Evolutionary conservation across 2,329 filamentous ascomycete genomes (phyloP).

Genomic region (Gliomastix tumulicola): DNA sequence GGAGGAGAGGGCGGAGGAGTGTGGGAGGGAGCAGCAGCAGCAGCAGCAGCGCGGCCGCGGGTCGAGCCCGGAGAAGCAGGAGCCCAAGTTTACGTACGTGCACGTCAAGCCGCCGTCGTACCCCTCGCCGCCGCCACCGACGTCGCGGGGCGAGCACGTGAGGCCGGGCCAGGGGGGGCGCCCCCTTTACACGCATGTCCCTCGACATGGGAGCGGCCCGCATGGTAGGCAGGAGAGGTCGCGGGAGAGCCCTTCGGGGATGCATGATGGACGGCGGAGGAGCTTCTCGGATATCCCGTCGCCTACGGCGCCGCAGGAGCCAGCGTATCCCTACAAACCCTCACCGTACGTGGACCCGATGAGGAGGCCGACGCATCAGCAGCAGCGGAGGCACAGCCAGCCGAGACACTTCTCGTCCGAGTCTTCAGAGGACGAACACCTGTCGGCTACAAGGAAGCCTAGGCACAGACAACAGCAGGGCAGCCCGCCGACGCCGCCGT

Average conservation of each 20-base stretch:
- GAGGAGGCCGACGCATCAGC: conserved; percentile 15
- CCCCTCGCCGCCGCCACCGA: conserved; percentile 1
- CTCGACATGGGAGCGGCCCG: conserved; percentile 13
- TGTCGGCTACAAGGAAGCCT: no score
- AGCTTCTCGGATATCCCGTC: conserved; percentile 45
- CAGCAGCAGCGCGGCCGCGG: no score
- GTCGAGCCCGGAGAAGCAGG: conserved; percentile 12
- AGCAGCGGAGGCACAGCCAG: conserved; percentile 40
- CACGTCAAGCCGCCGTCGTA: no score
- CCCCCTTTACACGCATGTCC: conserved; percentile 31
- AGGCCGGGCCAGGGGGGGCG: conserved; percentile 12
- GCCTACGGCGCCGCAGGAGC: conserved; percentile 21
- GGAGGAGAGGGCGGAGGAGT: conserved; percentile 16
- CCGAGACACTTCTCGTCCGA: conserved; percentile 33
- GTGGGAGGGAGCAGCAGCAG: no score
- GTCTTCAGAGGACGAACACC: conserved; percentile 33
- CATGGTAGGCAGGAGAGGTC: no score
- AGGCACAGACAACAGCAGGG: conserved; percentile 13
- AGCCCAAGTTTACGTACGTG: conserved; percentile 29
- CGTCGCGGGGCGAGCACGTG: background rate
- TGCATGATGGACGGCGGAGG: conserved; percentile 34
- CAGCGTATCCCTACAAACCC: conserved; percentile 14
- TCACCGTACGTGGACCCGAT: conserved; percentile 25
- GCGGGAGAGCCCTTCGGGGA: no score
- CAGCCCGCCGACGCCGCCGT: conserved; percentile 17